Evolutionary conservation across 768 basidiomycete genomes (phyloP).

Genomic region (Kondoa malvinella): DNA sequence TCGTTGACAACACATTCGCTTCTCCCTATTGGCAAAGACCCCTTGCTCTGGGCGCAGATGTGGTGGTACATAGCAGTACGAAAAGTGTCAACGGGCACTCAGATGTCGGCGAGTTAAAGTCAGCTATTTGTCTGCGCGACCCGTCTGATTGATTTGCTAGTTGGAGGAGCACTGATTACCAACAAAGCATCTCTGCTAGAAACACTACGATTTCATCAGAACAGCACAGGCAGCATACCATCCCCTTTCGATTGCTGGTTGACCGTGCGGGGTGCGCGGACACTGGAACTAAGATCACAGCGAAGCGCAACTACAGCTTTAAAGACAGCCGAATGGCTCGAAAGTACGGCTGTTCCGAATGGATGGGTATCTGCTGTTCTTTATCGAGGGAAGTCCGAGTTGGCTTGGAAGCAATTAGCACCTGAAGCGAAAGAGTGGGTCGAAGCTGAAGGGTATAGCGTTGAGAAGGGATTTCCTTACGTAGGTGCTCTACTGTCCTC

Average conservation of each 20-base stretch:
- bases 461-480: constrained; percentile 53
- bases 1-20: constrained; percentile 53
- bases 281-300: constrained; percentile 70
- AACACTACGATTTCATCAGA: constrained; percentile 16
- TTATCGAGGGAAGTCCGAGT: constrained; percentile 43
- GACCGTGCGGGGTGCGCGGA: constrained; percentile 77
- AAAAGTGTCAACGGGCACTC: constrained; percentile 79
- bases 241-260: constrained; percentile 80
- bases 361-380: constrained; percentile 56
- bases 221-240: constrained; percentile 28
- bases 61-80: constrained; percentile 53
- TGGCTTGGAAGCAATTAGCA: constrained; percentile 27
- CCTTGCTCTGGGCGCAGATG: constrained; percentile 54
- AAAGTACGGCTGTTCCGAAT: constrained; percentile 28
- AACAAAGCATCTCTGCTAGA: background rate
- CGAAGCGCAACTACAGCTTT: constrained; percentile 73
- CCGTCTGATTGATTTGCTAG: background rate
- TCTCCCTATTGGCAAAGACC: constrained; percentile 84
- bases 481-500: constrained; percentile 64
- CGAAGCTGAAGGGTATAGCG: constrained; percentile 21
- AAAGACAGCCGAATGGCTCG: constrained; percentile 48
- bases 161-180: constrained; percentile 18
- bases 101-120: constrained; percentile 34
- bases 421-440: constrained; percentile 26
- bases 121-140: background rate